Evolutionary conservation across 305 asterid genomes (phyloP).

Genomic region (Withania somnifera): DNA sequence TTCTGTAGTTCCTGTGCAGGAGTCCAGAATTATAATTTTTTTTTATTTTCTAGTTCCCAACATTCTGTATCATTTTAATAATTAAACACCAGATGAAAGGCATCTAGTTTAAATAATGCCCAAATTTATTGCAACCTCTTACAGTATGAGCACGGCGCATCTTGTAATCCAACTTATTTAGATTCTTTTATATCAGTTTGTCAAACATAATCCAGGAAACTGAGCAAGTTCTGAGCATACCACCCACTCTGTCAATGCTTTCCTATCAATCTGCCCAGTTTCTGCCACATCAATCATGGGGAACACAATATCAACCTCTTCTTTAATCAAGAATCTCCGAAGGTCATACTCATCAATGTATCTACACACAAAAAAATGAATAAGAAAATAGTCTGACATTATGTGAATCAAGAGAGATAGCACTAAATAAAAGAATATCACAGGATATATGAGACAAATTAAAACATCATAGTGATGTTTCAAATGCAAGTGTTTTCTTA

Average conservation of each 20-base stretch:
- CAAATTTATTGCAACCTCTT: neutral
- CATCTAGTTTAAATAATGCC: neutral
- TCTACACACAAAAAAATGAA: constrained; percentile 23
- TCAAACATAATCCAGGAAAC: neutral
- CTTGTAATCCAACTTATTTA: neutral
- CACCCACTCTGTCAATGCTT: constrained; percentile 78
- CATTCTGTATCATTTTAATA: neutral
- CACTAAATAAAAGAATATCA: neutral
- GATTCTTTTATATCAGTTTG: neutral
- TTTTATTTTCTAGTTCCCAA: neutral
- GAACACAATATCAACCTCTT: constrained; percentile 66
- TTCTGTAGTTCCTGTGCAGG: neutral
- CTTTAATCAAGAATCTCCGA: constrained; percentile 69
- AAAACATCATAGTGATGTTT: neutral
- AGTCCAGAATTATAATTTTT: neutral
- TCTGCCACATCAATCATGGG: constrained; percentile 79
- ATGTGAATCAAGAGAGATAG: neutral
- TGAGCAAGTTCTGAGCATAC: constrained; percentile 23
- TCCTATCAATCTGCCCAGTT: constrained; percentile 55
- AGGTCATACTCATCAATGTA: constrained; percentile 59
- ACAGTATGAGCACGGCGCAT: neutral
- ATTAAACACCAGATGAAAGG: neutral
- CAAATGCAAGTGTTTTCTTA: constrained; percentile 17
- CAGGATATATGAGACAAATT: neutral
- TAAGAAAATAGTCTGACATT: neutral